Conservation (phyloP, 345 rosid species). For the Sonneratia alba region DNA sequence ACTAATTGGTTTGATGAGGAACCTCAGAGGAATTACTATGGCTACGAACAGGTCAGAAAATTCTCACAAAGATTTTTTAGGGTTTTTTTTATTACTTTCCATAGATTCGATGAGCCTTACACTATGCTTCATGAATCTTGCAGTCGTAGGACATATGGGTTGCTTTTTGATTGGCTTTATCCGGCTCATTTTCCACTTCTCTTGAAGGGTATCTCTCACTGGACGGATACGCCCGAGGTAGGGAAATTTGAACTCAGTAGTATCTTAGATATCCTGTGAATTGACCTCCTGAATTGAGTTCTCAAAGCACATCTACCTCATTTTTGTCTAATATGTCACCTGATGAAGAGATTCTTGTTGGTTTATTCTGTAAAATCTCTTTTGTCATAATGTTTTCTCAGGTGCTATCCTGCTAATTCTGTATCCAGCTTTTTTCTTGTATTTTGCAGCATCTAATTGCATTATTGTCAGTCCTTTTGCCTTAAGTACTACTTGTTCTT, state of each 20-base stretch:
- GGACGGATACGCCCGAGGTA: slow-evolving; percentile 99
- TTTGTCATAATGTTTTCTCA: neutral
- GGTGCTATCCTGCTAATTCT: neutral
- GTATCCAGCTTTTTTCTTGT: neutral
- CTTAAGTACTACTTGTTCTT: neutral
- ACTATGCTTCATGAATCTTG: slow-evolving; percentile 16
- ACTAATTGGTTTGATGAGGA: slow-evolving; percentile 90
- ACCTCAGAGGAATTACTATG: slow-evolving; percentile 96
- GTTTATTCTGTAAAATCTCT: neutral
- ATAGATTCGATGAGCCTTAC: slow-evolving; percentile 2
- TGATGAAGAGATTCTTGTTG: neutral
- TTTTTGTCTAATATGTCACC: neutral
- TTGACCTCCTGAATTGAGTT: neutral
- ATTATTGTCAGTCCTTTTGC: neutral
- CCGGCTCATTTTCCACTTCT: slow-evolving; percentile 94
- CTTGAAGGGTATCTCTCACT: slow-evolving; percentile 79
- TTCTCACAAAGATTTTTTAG: neutral
- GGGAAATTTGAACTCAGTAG: neutral
- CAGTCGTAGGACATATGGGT: slow-evolving; percentile 91
- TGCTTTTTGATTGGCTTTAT: slow-evolving; percentile 97
- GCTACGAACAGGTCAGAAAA: slow-evolving; percentile 72
- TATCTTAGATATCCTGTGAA: neutral
- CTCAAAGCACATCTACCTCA: neutral
- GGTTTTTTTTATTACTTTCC: neutral
- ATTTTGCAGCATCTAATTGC: neutral